Evolutionary conservation across 2,329 filamentous ascomycete species (phyloP).

Genomic region (Aspergillus sp.): DNA sequence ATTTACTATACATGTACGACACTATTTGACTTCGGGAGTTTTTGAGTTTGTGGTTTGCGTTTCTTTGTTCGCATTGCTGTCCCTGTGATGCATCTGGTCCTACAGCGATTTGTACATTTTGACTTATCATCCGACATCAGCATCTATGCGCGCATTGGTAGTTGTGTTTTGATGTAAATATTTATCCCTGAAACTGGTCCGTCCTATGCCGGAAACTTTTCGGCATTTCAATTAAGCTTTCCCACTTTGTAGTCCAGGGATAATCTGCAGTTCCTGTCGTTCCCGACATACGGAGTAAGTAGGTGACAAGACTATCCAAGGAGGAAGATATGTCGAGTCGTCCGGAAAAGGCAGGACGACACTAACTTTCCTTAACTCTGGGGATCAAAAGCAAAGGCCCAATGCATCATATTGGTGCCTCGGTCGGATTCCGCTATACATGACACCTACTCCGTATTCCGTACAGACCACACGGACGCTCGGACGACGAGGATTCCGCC

Average conservation of each 20-base stretch:
- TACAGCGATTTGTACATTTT: background rate
- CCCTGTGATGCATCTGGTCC: background rate
- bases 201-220: background rate
- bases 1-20: slow-evolving; percentile 4
- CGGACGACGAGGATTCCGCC: too few relatives aligned
- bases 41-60: background rate
- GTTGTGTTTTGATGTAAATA: background rate
- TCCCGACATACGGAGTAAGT: too few relatives aligned
- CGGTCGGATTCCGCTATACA: too few relatives aligned
- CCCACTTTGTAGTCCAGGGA: background rate
- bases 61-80: background rate
- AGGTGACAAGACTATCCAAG: too few relatives aligned
- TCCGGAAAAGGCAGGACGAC: too few relatives aligned
- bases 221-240: background rate
- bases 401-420: too few relatives aligned
- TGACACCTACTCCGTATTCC: too few relatives aligned
- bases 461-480: too few relatives aligned
- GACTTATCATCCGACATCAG: background rate
- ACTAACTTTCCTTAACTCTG: too few relatives aligned
- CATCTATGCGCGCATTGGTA: background rate
- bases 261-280: background rate
- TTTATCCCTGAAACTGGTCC: background rate
- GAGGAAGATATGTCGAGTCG: too few relatives aligned
- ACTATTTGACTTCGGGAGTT: slow-evolving; percentile 6
- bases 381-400: too few relatives aligned